phyloP scores from a whole-genome alignment of 2,329 filamentous ascomycete species.

The Ceratocystis papillata region DNA sequence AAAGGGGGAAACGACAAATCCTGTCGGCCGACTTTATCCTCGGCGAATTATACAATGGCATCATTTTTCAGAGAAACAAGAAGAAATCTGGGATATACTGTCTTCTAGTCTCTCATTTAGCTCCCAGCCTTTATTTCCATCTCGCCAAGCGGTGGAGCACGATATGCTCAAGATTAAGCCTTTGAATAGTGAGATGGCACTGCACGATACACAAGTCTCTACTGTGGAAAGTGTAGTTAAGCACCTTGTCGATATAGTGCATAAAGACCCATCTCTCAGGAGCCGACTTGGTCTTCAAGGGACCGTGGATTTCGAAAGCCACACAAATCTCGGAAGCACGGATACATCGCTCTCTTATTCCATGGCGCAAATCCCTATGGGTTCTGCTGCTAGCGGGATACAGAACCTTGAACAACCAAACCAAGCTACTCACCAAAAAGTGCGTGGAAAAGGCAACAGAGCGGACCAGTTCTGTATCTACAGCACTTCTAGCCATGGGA shows the following conservation, averaged over 20 bases:
- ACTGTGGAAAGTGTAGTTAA: not conserved
- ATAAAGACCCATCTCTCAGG: not conserved
- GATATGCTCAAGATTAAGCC: not conserved
- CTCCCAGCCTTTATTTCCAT: not conserved
- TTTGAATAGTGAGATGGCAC: no score
- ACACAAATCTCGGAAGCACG: not conserved
- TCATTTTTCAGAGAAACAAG: not conserved
- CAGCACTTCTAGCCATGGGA: not conserved
- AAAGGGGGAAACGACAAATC: not conserved
- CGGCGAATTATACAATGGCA: not conserved
- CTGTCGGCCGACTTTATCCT: not conserved
- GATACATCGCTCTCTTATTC: not conserved
- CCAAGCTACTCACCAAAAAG: not conserved
- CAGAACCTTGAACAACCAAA: not conserved
- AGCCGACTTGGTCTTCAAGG: not conserved
- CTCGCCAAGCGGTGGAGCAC: not conserved
- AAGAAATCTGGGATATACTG: not conserved
- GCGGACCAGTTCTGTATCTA: not conserved
- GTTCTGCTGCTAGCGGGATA: no score
- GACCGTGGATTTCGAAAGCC: not conserved
- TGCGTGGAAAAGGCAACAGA: not conserved
- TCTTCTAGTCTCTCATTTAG: not conserved
- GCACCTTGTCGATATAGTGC: not conserved
- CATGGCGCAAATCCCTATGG: not conserved
- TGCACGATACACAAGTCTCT: not conserved